Base-by-base conservation (phyloP, 192 early-diverging fungal genomes). In the Umbelopsis sp. region DNA sequence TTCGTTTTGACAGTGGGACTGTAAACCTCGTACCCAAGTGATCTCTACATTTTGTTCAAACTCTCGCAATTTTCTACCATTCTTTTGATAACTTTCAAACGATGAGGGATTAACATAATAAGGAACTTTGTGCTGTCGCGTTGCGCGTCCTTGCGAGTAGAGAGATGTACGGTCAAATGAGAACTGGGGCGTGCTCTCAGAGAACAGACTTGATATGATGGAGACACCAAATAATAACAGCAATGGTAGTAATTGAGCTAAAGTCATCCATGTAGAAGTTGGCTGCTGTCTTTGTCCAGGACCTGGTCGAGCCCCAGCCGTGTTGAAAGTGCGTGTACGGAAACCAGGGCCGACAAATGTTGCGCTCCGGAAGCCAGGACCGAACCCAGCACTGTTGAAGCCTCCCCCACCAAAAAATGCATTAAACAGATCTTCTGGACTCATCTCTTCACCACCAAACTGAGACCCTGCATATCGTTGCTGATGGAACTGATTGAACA, bases 401-500 rank as follows among this genome's bases (percentile, higher is more conserved):
- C 79, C 78, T 53, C 90, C 89, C 24, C 87, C 88, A 2, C 92
- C 92, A 80, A 98, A 96, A 72, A 98, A 98, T 92, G 95, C 95
- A 74, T 96, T 95, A 79, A 98, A 96, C 24, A 98, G 74, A 41
- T 98, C 97, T 77, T 98, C 97, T 10, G 97, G 95, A 21, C 88
- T 89, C 25, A 97, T 85, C 74, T 97, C 97, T 17, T 92, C 88
- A 53, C 83, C 86, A 49, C 83, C 77, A 59, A 65, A 47, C 1
- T 69, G 56, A 10, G 56, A 54, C 44, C 38, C 51, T 32, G 34
- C 53, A 69, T 56, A 47, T 17, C 62, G 71, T 29, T 65, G 72
- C 36, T 47, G 59, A 50, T 74, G 62, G 45, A 80, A 81, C 34
- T 84, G 82, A n/a, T 73, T 79, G 45, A 77, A 76, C 29, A 72